Evolutionary conservation across 768 basidiomycete genomes (phyloP).

Genomic region (Coprinopsis marcescibilis): DNA sequence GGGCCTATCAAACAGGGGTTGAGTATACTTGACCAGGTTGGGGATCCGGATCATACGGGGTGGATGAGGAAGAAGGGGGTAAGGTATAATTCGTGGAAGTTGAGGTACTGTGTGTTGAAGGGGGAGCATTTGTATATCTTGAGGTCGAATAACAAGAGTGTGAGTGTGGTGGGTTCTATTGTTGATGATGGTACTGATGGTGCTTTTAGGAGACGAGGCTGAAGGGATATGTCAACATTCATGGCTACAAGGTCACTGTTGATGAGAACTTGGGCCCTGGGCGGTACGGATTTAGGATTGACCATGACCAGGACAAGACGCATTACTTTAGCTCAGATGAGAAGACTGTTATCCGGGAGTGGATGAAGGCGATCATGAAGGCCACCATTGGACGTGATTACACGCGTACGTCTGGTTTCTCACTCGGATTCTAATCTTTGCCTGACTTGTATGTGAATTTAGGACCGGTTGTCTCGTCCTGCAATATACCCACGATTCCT

Average conservation of each 20-base stretch:
- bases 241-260: slow-evolving; percentile 87
- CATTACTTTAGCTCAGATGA: slow-evolving; percentile 94
- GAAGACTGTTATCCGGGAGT: slow-evolving; percentile 78
- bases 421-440: neutral
- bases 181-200: neutral
- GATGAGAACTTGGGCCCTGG: slow-evolving; percentile 92
- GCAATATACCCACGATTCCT: slow-evolving; percentile 95
- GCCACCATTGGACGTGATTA: slow-evolving; percentile 95
- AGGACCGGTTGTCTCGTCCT: slow-evolving; percentile 95
- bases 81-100: slow-evolving; percentile 89
- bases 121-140: slow-evolving; percentile 88
- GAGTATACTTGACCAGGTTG: slow-evolving; percentile 87
- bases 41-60: slow-evolving; percentile 81
- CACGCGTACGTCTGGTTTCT: slow-evolving; percentile 50
- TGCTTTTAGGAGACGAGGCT: slow-evolving; percentile 75
- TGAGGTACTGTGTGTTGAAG: slow-evolving; percentile 87
- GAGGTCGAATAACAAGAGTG: slow-evolving; percentile 61
- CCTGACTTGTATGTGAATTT: slow-evolving; percentile 14
- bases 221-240: slow-evolving; percentile 92
- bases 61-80: slow-evolving; percentile 98
- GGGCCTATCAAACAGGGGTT: slow-evolving; percentile 50
- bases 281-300: slow-evolving; percentile 90
- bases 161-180: slow-evolving; percentile 27
- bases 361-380: slow-evolving; percentile 99
- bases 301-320: slow-evolving; percentile 80